Evolutionary conservation across 305 asterid genomes (phyloP), one percentile per base, ranked within the genome.

Genomic region (Fraxinus paxiana): DNA sequence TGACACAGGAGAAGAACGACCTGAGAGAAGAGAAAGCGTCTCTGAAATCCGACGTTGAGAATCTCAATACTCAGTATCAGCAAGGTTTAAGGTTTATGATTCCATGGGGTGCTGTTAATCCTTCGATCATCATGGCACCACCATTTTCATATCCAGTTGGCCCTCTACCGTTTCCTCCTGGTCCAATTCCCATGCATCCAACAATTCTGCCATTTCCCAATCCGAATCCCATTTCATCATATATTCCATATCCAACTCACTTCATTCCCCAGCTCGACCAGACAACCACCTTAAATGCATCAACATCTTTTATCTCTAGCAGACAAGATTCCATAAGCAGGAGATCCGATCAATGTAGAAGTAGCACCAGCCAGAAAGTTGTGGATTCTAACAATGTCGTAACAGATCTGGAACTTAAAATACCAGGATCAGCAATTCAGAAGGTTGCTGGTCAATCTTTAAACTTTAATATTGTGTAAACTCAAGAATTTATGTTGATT

Each of bases 1-100:
- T 96, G 88, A 92, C 97, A 75, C 99, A 88, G 91, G 99, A 96
- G 88, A 96, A 96, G 88, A 94, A 89, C 88, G 98, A 96, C 85
- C 92, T 96, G 71, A 90, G 98, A 87, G 98, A 96, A 88, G 98
- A 96, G 87, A 96, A 92, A 89, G 89, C 96, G 3, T 88, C 99
- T 81, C 92, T 96, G 28, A 96, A 94, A 83, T 89, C 98, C 3
- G 97, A 92, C 75, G 89, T 92, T 35, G 99, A 96, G 79, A 89
- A 85, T 90, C 97, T 96, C 59, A 90, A 92, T 82, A 84, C 79
- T 73, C 97, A 92, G 81, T 91, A 87, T 85, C 92, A 84, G 77
- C 98, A 94, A 86, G 87, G 98, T 82, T 18, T 87, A 86, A 88
- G 98, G 89, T 82, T 96, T 83, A 88, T 94, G 97, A 92, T 88